A percentile compares a stretch with the other conserved stretches of the same genome.
Evolutionary conservation across 2,329 filamentous ascomycete species (phyloP).

Genomic region (Bimuria novae-zelandiae): DNA sequence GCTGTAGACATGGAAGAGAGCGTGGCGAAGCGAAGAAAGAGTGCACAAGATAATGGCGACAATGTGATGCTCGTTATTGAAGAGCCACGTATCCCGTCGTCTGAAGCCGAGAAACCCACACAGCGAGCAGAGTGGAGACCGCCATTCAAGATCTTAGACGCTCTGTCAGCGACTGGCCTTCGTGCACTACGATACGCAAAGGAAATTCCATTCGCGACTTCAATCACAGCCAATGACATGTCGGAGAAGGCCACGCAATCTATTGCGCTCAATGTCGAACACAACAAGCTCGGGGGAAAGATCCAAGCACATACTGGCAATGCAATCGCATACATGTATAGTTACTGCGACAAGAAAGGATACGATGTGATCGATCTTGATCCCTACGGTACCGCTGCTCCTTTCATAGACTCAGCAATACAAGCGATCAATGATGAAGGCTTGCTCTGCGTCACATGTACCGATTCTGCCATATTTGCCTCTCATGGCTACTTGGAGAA

Average conservation of each 20-base stretch:
- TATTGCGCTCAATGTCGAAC: conserved; percentile 81
- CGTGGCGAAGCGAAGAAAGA: conserved; percentile 33
- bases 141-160: conserved; percentile 75
- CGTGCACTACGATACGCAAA: conserved; percentile 89
- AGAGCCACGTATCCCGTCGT: neutral
- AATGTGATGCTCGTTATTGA: conserved; percentile 7
- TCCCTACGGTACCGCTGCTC: conserved; percentile 90
- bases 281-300: conserved; percentile 75
- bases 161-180: conserved; percentile 89
- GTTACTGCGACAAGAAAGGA: conserved; percentile 59
- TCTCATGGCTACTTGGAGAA: conserved; percentile 95
- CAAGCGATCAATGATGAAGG: conserved; percentile 88
- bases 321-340: conserved; percentile 91
- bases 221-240: conserved; percentile 87
- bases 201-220: conserved; percentile 83
- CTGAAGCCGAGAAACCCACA: neutral
- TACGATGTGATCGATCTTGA: conserved; percentile 98
- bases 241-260: conserved; percentile 75
- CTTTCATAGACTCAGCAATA: conserved; percentile 88
- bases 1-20: conserved; percentile 10
- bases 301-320: conserved; percentile 78
- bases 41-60: conserved; percentile 19
- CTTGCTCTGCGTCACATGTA: conserved; percentile 92
- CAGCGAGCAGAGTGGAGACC: conserved; percentile 26
- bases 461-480: conserved; percentile 92